phyloP scores from a whole-genome alignment of 2,329 filamentous ascomycete species.

The Lasiodiplodia gonubiensis region DNA sequence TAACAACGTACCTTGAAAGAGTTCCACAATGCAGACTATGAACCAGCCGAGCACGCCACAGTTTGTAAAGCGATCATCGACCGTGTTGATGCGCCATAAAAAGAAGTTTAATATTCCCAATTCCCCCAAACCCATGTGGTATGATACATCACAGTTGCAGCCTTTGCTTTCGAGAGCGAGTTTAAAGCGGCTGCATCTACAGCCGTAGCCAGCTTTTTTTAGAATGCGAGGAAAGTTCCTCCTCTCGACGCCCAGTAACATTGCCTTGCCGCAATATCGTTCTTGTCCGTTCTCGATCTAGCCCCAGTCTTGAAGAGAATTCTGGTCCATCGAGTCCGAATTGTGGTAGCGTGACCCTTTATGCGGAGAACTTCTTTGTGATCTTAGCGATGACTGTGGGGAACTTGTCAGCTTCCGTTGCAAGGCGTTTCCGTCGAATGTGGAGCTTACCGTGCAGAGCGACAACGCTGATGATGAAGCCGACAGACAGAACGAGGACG shows the following conservation, averaged over 20 bases:
- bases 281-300: not conserved
- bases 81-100: conserved; percentile 7
- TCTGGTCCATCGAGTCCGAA: not conserved
- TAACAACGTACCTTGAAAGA: no score
- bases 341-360: not conserved
- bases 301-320: not conserved
- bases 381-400: conserved; percentile 27
- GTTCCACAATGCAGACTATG: not conserved
- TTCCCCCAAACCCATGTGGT: conserved; percentile 16
- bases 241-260: not conserved
- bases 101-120: conserved; percentile 15
- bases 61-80: no score
- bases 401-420: not conserved
- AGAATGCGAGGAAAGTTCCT: not conserved
- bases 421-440: not conserved
- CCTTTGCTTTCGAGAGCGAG: conserved; percentile 8
- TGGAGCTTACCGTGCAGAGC: conserved; percentile 84
- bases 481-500: conserved; percentile 91
- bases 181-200: not conserved
- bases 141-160: conserved; percentile 20
- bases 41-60: no score
- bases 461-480: conserved; percentile 99
- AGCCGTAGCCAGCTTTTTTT: conserved; percentile 3
- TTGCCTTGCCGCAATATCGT: not conserved
- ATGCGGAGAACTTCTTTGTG: conserved; percentile 30